phyloP scores from a whole-genome alignment of 257 asterid species.

The Coffea canephora region DNA sequence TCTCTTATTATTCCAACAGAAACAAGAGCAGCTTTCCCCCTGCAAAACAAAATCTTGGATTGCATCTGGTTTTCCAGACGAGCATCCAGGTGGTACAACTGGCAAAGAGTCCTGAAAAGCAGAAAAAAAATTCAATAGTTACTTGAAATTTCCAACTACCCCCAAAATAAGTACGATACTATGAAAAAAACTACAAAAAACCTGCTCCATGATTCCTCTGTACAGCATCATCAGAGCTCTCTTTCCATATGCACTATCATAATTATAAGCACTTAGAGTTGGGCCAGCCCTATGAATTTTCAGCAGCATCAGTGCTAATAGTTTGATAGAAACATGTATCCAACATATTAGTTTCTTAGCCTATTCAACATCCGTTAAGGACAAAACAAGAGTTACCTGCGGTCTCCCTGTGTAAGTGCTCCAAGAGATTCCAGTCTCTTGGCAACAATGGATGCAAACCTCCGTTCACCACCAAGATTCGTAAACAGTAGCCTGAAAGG shows the following conservation, averaged over 20 bases:
- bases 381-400: slow-evolving; percentile 51
- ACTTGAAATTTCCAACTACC: slow-evolving; percentile 1
- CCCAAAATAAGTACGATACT: not conserved
- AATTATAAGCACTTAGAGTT: slow-evolving; percentile 91
- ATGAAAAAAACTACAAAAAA: slow-evolving; percentile 23
- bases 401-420: slow-evolving; percentile 98
- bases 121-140: not conserved
- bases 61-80: slow-evolving; percentile 68
- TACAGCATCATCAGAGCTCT: slow-evolving; percentile 73
- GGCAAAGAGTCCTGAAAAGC: slow-evolving; percentile 61
- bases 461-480: slow-evolving; percentile 98
- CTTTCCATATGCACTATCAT: slow-evolving; percentile 91
- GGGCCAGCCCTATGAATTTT: slow-evolving; percentile 80
- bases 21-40: slow-evolving; percentile 86
- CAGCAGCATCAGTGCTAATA: slow-evolving; percentile 10
- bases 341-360: not conserved
- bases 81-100: slow-evolving; percentile 83
- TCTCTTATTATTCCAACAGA: slow-evolving; percentile 94
- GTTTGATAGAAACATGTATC: not conserved
- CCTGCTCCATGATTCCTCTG: slow-evolving; percentile 88
- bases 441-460: slow-evolving; percentile 97
- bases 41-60: slow-evolving; percentile 62
- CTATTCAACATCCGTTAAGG: not conserved
- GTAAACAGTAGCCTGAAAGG: slow-evolving; percentile 76
- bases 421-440: slow-evolving; percentile 97